phyloP scores from a whole-genome alignment of 495 filamentous ascomycete genomes.

The Xylaria bambusicola region DNA sequence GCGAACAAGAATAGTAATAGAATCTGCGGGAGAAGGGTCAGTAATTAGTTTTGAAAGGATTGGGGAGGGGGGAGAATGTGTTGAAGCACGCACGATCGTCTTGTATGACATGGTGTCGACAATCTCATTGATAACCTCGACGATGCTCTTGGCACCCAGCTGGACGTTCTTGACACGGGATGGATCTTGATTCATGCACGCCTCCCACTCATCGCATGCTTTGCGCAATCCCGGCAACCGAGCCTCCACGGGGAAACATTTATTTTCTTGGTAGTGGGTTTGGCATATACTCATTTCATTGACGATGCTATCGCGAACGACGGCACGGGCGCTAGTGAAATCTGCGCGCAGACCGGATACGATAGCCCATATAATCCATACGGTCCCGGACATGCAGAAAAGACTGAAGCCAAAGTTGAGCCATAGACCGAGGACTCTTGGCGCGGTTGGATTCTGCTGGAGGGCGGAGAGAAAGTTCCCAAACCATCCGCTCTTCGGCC shows the following conservation, averaged over 20 bases:
- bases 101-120: conserved; percentile 48
- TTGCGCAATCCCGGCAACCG: conserved; percentile 70
- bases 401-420: conserved; percentile 78
- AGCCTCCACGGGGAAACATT: conserved; percentile 57
- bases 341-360: conserved; percentile 72
- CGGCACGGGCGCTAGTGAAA: conserved; percentile 68
- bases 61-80: too few relatives aligned
- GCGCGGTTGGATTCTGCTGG: conserved; percentile 80
- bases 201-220: conserved; percentile 76
- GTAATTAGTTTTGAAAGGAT: too few relatives aligned
- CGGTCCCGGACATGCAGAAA: conserved; percentile 62
- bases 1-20: conserved; percentile 59
- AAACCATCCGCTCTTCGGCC: conserved; percentile 44
- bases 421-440: conserved; percentile 77
- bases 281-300: conserved; percentile 72
- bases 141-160: conserved; percentile 45
- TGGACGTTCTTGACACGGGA: conserved; percentile 43
- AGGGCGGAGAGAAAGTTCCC: conserved; percentile 65
- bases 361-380: conserved; percentile 73
- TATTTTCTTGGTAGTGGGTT: conserved; percentile 70
- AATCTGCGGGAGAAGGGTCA: conserved; percentile 41
- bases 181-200: conserved; percentile 73
- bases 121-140: conserved; percentile 51
- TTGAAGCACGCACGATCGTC: conserved; percentile 72
- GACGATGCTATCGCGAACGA: conserved; percentile 63